Evolutionary conservation across 2,329 filamentous ascomycete genomes (phyloP), one percentile per base, ranked within the genome.

Genomic region (Chalara sp.): DNA sequence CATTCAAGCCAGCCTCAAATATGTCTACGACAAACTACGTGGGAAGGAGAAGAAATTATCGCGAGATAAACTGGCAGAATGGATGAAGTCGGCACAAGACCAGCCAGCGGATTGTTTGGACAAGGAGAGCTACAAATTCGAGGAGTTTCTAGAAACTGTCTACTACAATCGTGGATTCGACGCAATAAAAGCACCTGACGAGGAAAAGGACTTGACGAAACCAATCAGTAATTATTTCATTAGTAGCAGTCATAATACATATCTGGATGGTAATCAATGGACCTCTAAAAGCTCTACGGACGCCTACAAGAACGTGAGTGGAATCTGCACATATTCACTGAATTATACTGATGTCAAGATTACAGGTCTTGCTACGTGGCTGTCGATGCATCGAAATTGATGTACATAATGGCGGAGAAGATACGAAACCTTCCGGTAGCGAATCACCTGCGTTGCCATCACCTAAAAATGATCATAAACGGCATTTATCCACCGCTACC

Each of bases 361-460:
- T 21, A 21, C 21, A 21, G 78, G 85, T 87, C 10, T 80, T 96
- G 10, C 74, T 80, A 35, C 78, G 82, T 47, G 87, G 88, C 45
- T 95, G 91, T 63, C 83, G 91, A 54, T 96, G 90, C 63, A 89
- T 96, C 44, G 91, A 96, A 67, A 93, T 96, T 50, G 92, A 96
- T 63, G 89, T 96, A 3, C 96, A 91, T 87, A 88, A 96, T 67
- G 88, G 89, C 10, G 35, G n/a, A n/a, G 72, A 79, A 44, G 60
- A 65, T 6, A 49, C 62, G 41, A 58, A 63, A n/a, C 63, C 66
- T 11, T 63, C 63, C 44, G 56, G 55, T 10, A 40, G 55, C 32
- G 44, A 49, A 6, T 46, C 49, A 42, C 48, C 50, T 13, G 47
- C 49, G 42, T 39, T 49, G 5, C 60, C 61, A 52, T 63, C 56